Evolutionary conservation across 495 filamentous ascomycete species (phyloP), one percentile per base, ranked within the genome.

Genomic region (Rostrohypoxylon terebratum): DNA sequence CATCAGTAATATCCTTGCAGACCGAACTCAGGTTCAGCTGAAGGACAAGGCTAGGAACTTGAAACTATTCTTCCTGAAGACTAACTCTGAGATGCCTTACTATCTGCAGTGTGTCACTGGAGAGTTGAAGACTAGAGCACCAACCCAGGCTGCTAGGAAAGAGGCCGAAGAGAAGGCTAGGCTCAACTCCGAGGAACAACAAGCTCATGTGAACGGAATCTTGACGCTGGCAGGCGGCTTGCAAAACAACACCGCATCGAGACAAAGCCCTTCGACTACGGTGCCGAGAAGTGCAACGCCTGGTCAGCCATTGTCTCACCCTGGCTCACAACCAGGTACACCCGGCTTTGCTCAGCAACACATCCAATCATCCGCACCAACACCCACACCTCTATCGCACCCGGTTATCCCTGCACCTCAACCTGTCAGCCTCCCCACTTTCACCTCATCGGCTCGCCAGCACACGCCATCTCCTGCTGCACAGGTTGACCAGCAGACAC

Each of bases 1-100:
- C 3, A 88, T 96, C 59, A 94, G 90, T 55, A 91, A 96, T 69
- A 90, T 93, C 4, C 84, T 98, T 38, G 97, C 96, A 73, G 95
- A 97, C 73, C 89, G 94, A 44, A 97, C 94, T 55, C 94, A 98
- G 77, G 95, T 98, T 0, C 94, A 98, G 75, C 84, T 98, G 13
- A 98, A 98, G 76, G 94, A 98, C 76, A 98, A 98, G 78, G 94
- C 94, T 8, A 86, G 94, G 38, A 98, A 98, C 64, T 78, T 98
- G 62, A 98, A 98, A 79, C 86, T 98, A 0, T 97, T 97, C 82
- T 97, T 97, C 79, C 82, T 98, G 58, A 98, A 98, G 82, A 95
- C 90, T 25, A 92, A 91, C 14, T 94, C 93, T 14, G 95, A 98
- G 77, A 95, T 98, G 66, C 94, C 94, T 0, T 93, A 93, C 73